Evolutionary conservation across 176 grass and related monocot genomes (phyloP).

Genomic region (Oryza brachyantha): DNA sequence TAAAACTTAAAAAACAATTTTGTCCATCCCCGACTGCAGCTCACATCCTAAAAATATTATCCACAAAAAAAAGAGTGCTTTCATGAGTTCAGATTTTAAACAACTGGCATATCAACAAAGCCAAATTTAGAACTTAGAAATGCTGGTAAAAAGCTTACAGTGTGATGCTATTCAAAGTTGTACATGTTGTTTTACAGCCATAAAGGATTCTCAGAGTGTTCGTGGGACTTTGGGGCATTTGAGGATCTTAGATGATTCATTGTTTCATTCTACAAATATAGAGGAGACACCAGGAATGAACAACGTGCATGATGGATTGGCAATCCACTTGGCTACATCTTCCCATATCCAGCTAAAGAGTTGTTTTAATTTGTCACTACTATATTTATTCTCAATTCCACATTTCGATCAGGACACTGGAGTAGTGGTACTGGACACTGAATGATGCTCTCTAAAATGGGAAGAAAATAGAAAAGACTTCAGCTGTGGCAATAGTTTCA

Average conservation of each 20-base stretch:
- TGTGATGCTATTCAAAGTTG: neutral
- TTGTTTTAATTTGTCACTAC: neutral
- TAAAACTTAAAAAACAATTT: neutral
- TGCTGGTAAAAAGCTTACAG: neutral
- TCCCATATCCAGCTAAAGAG: neutral
- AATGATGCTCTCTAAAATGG: neutral
- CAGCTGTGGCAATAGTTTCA: neutral
- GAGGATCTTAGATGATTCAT: neutral
- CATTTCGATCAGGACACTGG: neutral
- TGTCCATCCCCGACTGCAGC: neutral
- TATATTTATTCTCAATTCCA: neutral
- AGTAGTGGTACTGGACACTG: neutral
- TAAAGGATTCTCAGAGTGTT: neutral
- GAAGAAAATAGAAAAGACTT: neutral
- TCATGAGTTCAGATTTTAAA: constrained; percentile 1
- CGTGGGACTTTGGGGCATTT: neutral
- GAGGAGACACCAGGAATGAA: neutral
- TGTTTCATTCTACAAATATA: neutral
- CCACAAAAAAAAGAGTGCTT: neutral
- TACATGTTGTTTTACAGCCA: neutral
- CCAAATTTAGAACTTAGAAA: neutral
- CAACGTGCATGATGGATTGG: neutral
- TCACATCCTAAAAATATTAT: neutral
- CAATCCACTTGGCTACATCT: too few species aligned
- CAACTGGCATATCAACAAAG: neutral